Conservation (phyloP, 1,284 basidiomycete genomes). For the Apiotrichum gamsii region DNA sequence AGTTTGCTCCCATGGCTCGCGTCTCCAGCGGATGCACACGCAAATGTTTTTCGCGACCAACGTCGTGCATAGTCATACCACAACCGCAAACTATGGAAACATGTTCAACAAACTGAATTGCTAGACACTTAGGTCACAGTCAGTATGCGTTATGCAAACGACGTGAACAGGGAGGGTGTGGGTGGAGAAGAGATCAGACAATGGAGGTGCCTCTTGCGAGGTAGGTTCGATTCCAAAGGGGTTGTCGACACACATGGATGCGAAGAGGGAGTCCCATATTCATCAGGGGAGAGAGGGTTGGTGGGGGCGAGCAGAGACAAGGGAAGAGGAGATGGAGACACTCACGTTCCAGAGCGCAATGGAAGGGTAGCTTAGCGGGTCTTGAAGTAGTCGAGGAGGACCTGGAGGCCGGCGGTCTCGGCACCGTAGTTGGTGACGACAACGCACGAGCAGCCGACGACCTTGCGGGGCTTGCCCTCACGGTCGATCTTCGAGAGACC, state of each 20-base stretch:
- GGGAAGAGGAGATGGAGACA: conserved; percentile 2
- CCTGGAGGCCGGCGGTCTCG: conserved; percentile 93
- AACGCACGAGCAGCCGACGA: conserved; percentile 93
- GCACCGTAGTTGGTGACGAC: conserved; percentile 97
- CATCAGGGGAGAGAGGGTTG: conserved; percentile 29
- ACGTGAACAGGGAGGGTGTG: background rate
- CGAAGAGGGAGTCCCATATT: conserved; percentile 50
- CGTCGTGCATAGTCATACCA: too few species aligned
- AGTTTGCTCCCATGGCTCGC: too few species aligned
- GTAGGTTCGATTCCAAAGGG: conserved; percentile 50
- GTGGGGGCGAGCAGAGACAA: background rate
- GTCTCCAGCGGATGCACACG: too few species aligned
- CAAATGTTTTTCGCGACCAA: too few species aligned
- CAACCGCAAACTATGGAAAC: too few species aligned
- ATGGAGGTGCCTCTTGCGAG: conserved; percentile 42
- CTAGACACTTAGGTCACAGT: background rate
- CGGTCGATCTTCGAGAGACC: conserved; percentile 99
- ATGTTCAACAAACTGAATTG: background rate
- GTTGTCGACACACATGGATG: conserved; percentile 45
- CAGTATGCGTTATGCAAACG: background rate
- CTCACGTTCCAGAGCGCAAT: conserved; percentile 6
- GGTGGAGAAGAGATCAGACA: conserved; percentile 37
- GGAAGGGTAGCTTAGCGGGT: conserved; percentile 40
- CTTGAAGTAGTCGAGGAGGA: conserved; percentile 71
- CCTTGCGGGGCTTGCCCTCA: conserved; percentile 96